phyloP scores from a whole-genome alignment of 75 land plant genomes.

The Selaginella moellendorffii region DNA sequence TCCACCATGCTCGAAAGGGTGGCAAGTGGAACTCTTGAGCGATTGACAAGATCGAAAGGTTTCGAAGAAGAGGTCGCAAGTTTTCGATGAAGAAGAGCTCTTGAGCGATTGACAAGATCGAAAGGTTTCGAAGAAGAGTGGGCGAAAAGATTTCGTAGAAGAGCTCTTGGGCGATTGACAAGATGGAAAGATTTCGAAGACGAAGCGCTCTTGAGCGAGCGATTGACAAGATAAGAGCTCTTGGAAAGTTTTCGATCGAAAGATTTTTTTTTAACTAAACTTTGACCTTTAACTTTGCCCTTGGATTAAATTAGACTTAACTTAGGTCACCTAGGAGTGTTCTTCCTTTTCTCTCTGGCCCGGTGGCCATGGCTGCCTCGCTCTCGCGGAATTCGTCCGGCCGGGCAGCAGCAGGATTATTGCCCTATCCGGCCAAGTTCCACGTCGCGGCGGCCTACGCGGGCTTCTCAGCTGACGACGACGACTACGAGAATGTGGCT shows the following conservation, averaged over 20 bases:
- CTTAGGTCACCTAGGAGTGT: too few species aligned
- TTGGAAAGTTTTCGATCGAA: too few species aligned
- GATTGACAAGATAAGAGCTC: too few species aligned
- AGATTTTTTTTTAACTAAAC: too few species aligned
- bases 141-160: constrained; percentile 83
- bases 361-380: neutral
- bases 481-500: constrained; percentile 20
- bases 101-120: constrained; percentile 95
- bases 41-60: constrained; percentile 76
- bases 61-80: constrained; percentile 68
- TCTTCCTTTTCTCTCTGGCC: too few species aligned
- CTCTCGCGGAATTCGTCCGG: constrained; percentile 14
- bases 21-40: constrained; percentile 21
- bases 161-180: constrained; percentile 68
- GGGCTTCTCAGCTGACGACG: constrained; percentile 46
- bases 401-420: constrained; percentile 45
- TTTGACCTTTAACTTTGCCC: too few species aligned
- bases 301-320: too few species aligned
- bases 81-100: too few species aligned
- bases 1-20: constrained; percentile 42
- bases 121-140: constrained; percentile 74
- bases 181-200: too few species aligned
- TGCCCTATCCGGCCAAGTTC: constrained; percentile 77
- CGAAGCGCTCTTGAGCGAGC: too few species aligned
- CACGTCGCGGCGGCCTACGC: constrained; percentile 84